Evolutionary conservation across 306 rosid genomes (phyloP), one percentile per base, ranked within the genome.

Genomic region (Alnus glutinosa): DNA sequence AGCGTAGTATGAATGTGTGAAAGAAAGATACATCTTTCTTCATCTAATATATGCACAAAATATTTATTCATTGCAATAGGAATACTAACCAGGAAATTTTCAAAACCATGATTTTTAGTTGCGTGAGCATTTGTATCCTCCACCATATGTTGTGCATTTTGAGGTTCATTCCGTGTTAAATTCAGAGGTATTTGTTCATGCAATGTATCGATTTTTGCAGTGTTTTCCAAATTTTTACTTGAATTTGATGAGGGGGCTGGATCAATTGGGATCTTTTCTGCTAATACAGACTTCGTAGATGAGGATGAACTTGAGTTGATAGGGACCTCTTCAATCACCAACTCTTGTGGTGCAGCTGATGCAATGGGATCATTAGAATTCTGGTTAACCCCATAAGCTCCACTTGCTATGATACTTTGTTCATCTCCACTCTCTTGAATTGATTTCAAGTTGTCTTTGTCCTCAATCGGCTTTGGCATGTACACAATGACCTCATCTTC

Each of bases 21-120:
- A 18, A 16, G 11, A 15, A 3, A 39, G 49, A 67, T 19, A 7
- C 7, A 39, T 42, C 72, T 67, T 67, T 67, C 51, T 72, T 49
- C 4, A 32, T 72, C 30, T 30, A 72, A 14, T 9, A 18, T 0
- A 46, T 55, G 55, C 8, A 46, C 59, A 63, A 78, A 44, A 15
- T 34, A 71, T 72, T 30, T 32, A 55, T 0, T 28, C 55, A 15
- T 74, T 69, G 48, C 59, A 18, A 71, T 12, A 10, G 54, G 19
- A 76, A 75, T 70, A 74, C 85, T 51, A 82, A 92, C 92, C 90
- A 83, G 83, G 0, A 47, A 84, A 39, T 75, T 69, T 44, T 78
- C 76, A 15, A 76, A 68, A 79, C 57, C 73, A 61, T 61, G 46
- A 28, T 57, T 49, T 51, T 55, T 74, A 57, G 79, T 81, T 64